Percentiles rank a stretch among this genome's conserved stretches.
Conservation (phyloP, 768 basidiomycete species). For the Agrocybe pediades region DNA sequence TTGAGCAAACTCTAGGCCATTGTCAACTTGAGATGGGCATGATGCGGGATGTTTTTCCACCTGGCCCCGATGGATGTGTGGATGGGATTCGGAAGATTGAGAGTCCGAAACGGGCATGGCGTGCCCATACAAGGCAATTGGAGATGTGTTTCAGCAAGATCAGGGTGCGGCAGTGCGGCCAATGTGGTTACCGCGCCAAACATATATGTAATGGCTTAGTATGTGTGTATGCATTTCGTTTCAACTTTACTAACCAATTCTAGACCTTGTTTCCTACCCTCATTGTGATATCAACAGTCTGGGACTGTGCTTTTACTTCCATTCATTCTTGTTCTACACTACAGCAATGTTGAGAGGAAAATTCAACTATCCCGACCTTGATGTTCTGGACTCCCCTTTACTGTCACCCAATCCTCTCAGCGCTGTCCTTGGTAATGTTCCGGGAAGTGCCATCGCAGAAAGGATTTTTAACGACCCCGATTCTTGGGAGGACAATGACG, state of each 20-base stretch:
- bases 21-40: too few relatives aligned
- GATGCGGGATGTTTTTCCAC: too few relatives aligned
- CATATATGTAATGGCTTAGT: not conserved
- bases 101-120: conserved; percentile 2
- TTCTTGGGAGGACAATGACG: conserved; percentile 38
- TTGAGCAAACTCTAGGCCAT: too few relatives aligned
- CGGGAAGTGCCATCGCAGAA: conserved; percentile 42
- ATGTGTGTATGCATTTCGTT: not conserved
- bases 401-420: conserved; percentile 31
- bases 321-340: conserved; percentile 11
- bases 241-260: not conserved
- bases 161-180: conserved; percentile 9
- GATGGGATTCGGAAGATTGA: not conserved
- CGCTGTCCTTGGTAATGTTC: conserved; percentile 28
- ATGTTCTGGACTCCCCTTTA: conserved; percentile 39
- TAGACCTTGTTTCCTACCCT: conserved; percentile 5
- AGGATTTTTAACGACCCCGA: conserved; percentile 44
- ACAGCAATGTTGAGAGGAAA: conserved; percentile 28
- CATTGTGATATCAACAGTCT: conserved; percentile 24
- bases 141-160: conserved; percentile 11
- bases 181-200: conserved; percentile 5
- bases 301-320: conserved; percentile 25
- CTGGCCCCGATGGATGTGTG: too few relatives aligned
- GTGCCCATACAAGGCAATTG: conserved; percentile 1
- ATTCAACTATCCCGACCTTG: conserved; percentile 36